These are phyloP conservation scores for Vaccinium myrtillus DNA, from an alignment of 148 eudicot genomes.

Conservation along the genomic window DNA sequence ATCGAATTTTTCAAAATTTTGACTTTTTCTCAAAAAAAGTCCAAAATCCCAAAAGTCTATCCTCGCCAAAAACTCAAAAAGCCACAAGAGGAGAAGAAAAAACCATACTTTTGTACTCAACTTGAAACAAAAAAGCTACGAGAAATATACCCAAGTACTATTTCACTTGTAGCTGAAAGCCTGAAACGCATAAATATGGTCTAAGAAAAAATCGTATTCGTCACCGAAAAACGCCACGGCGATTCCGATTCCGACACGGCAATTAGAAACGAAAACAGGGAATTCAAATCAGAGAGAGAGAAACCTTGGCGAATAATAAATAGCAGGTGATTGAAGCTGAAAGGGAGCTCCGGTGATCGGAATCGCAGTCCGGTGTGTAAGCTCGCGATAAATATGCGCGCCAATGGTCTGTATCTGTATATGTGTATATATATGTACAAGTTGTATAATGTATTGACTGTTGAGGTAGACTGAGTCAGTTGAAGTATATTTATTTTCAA, in stretches of 20 bases:
- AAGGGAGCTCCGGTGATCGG: slow-evolving; percentile 8
- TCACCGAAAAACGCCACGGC: not conserved
- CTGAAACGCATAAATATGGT: too few relatives aligned
- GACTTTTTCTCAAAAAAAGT: too few relatives aligned
- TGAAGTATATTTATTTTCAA: not conserved
- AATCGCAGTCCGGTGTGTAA: not conserved
- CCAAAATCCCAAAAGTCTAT: too few relatives aligned
- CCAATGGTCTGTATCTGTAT: not conserved
- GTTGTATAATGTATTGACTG: not conserved
- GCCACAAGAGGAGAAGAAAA: too few relatives aligned
- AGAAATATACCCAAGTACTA: too few relatives aligned
- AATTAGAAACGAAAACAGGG: not conserved
- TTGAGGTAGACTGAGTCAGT: not conserved
- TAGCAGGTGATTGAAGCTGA: slow-evolving; percentile 3
- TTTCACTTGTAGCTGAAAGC: too few relatives aligned
- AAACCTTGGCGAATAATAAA: slow-evolving; percentile 11
- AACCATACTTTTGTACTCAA: too few relatives aligned
- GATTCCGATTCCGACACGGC: not conserved
- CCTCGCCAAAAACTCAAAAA: too few relatives aligned
- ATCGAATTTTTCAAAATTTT: too few relatives aligned
- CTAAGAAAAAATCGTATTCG: too few relatives aligned
- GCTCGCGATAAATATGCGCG: not conserved
- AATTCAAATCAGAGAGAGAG: not conserved
- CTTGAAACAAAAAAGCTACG: too few relatives aligned
- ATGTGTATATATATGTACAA: not conserved